Conservation (phyloP, 139 green algal species). For the Zygnema circumcarinatum region DNA sequence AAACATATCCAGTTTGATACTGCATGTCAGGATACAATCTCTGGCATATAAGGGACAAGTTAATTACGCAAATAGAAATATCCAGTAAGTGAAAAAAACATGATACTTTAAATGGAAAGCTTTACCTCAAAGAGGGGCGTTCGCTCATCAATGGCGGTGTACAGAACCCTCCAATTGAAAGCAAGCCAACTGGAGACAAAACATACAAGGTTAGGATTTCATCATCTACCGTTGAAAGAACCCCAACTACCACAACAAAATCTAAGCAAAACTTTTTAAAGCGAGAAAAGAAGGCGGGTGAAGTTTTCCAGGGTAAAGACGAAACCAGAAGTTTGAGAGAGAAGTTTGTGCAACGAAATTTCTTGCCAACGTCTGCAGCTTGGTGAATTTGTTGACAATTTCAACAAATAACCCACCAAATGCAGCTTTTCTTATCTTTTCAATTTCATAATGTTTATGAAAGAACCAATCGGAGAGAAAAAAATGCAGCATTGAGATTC, state of each 20-base stretch:
- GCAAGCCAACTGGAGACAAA: conserved; percentile 64
- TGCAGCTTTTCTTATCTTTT: too few species aligned
- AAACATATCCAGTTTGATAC: neutral
- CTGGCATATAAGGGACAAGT: neutral
- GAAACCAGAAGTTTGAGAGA: neutral
- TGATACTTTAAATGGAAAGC: neutral
- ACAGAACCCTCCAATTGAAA: conserved; percentile 75
- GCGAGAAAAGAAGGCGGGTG: neutral
- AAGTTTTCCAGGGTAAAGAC: neutral
- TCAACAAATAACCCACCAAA: too few species aligned
- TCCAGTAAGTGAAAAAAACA: neutral
- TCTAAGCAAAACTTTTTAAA: too few species aligned
- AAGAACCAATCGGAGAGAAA: too few species aligned
- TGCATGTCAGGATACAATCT: neutral
- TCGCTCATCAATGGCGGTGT: conserved; percentile 57
- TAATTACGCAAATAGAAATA: neutral
- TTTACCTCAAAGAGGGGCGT: conserved; percentile 64
- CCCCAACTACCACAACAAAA: neutral
- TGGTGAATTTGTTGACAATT: too few species aligned
- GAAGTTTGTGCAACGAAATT: too few species aligned
- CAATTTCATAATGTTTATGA: neutral
- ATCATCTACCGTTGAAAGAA: neutral
- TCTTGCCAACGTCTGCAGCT: too few species aligned
- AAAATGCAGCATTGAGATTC: too few species aligned
- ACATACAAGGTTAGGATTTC: neutral